phyloP scores from a whole-genome alignment of 176 grass and related monocot genomes.

The Carex myosuroides region DNA sequence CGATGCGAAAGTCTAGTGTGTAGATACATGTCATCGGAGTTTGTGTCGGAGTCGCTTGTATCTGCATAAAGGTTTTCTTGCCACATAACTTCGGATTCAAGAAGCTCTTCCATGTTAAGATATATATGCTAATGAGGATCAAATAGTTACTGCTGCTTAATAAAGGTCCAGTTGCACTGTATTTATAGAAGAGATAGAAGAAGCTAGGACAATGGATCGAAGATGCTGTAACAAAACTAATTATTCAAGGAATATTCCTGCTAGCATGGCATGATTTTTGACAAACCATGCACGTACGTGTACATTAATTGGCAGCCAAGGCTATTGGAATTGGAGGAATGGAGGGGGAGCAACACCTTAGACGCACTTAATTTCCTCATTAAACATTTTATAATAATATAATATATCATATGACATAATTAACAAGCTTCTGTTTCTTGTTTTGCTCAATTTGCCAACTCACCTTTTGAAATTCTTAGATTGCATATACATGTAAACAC shows the following conservation, averaged over 20 bases:
- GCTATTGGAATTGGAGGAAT: background rate
- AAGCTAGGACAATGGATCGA: background rate
- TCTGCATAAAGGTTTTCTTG: slow-evolving; percentile 15
- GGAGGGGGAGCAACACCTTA: background rate
- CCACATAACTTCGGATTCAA: slow-evolving; percentile 51
- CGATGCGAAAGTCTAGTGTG: no score
- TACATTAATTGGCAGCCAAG: background rate
- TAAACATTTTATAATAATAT: background rate
- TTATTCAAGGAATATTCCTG: background rate
- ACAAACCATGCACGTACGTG: background rate
- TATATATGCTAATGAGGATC: background rate
- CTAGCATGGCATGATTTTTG: background rate
- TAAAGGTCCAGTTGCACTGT: background rate
- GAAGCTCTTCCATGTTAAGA: slow-evolving; percentile 31
- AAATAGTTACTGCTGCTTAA: background rate
- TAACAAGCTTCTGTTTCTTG: background rate
- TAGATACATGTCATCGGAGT: background rate
- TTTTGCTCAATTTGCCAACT: background rate
- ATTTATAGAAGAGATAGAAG: background rate
- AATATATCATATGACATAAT: background rate
- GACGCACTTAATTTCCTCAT: background rate
- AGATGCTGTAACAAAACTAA: background rate
- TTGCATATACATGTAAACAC: background rate
- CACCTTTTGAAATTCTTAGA: background rate
- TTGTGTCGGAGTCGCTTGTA: background rate